Percentiles rank a stretch among this genome's conserved stretches.
These are phyloP conservation scores for Eucalyptus sp. DNA, from an alignment of 345 rosid genomes.

Conservation along the genomic window DNA sequence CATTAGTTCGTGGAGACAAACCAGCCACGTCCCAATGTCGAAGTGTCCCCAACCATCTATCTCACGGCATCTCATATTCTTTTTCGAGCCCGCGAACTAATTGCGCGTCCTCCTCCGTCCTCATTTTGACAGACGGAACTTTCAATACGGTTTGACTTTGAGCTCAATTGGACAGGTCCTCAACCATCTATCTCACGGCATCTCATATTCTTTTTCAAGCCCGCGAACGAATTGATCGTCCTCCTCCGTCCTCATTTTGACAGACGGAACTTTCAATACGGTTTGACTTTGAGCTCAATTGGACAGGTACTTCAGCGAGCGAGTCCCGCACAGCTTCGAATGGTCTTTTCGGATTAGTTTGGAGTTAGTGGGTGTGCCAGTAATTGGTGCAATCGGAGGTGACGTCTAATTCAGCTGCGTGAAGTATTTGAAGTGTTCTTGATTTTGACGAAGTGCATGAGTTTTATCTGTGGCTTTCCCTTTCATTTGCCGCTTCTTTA, in stretches of 20 bases:
- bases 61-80: not conserved
- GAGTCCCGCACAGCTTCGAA: not conserved
- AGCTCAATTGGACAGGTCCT: not conserved
- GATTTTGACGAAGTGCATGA: not conserved
- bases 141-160: not conserved
- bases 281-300: not conserved
- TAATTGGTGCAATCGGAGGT: not conserved
- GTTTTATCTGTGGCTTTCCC: not conserved
- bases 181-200: not conserved
- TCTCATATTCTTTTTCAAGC: not conserved
- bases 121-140: not conserved
- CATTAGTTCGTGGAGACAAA: not conserved
- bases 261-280: not conserved
- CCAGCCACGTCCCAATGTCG: not conserved
- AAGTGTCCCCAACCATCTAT: not conserved
- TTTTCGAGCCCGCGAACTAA: not conserved
- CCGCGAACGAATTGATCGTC: not conserved
- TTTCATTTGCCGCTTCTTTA: not conserved
- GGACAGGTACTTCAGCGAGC: not conserved
- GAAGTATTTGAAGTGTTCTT: not conserved
- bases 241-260: not conserved
- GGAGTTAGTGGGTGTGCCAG: not conserved
- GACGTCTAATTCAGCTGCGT: not conserved
- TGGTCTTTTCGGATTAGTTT: not conserved
- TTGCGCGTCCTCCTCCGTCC: not conserved